Base-by-base conservation (phyloP, 2,329 filamentous ascomycete species). In the Emergomyces pasteurianus region DNA sequence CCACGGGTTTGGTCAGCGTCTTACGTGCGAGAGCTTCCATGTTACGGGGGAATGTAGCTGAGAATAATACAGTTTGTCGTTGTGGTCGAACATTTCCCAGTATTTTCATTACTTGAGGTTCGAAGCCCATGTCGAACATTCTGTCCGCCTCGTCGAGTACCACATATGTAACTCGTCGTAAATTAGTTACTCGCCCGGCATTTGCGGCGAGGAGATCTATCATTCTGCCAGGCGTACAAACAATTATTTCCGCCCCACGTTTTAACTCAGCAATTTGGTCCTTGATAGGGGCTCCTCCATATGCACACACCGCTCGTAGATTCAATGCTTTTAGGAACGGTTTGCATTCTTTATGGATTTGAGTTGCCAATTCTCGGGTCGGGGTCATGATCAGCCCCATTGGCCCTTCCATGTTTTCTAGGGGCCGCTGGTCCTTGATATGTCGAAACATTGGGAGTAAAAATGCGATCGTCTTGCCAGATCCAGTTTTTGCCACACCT, bases 121-220 rank as follows among this genome's bases (percentile, higher is more conserved):
- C 92, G 70, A 99, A 99, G 16, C 94, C 94, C 94, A 99, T 97
- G 73, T 99, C 94, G 72, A 97, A 96, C 94, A 99, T 97, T 64
- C 94, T 88, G 75, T 99, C 94, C 55, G 94, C 94, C 76, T 99
- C 94, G 71, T 99, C 94, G 46, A 99, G 83, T 12, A 99, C 94
- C 28, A 96, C 86, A 72, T 97, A 99, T 0, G 90, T 94, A 14
- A 96, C 90, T 64, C 94, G 84, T 66, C 83, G 86, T 61, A 99
- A 80, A 69, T 95, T 97, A 14, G 92, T 95, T 10, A 97, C 92
- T 64, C 92, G 85, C n/a, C 92, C 92, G 65, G 89, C 87, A 71
- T 97, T 99, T 58, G 92, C 91, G 47, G 91, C 90, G 38, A 99
- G 80, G 21, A 99, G 83, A 78, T 99, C 94, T 69, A 99, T 96